A percentile compares a stretch with the other conserved stretches of the same genome.
Evolutionary conservation across 164 flowering plant species (phyloP).

Genomic region (Echeveria elegans): DNA sequence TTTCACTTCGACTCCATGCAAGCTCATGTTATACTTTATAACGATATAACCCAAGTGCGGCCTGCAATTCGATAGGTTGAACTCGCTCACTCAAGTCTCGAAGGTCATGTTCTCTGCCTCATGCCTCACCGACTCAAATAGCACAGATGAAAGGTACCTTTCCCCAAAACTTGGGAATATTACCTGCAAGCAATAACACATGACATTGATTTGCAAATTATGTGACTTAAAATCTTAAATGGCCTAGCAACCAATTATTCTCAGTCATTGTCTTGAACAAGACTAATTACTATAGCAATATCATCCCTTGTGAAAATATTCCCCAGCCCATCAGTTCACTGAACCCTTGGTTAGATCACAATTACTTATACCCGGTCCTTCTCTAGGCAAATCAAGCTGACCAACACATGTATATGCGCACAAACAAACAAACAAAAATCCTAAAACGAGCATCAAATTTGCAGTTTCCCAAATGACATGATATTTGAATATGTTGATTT

Average conservation of each 20-base stretch:
- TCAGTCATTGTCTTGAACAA: no score
- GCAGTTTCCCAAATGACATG: no score
- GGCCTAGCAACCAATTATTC: background rate
- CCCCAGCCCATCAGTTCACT: no score
- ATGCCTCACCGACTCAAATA: constrained; percentile 6
- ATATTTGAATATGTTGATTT: no score
- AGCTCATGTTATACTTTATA: background rate
- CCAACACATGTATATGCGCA: no score
- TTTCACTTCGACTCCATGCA: background rate
- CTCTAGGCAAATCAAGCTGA: no score
- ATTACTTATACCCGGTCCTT: no score
- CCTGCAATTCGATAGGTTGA: background rate
- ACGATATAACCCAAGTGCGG: background rate
- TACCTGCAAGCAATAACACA: background rate
- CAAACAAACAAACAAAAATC: no score
- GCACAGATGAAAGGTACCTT: constrained; percentile 1
- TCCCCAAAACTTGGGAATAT: constrained; percentile 3
- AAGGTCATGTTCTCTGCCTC: constrained; percentile 8
- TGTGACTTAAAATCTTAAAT: background rate
- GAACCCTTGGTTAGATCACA: no score
- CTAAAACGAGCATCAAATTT: no score
- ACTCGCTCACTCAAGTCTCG: background rate
- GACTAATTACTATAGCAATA: no score
- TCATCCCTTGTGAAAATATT: no score
- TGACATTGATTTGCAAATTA: background rate